phyloP scores from a whole-genome alignment of 1,284 basidiomycete genomes.

The Ceratobasidium theobromae region DNA sequence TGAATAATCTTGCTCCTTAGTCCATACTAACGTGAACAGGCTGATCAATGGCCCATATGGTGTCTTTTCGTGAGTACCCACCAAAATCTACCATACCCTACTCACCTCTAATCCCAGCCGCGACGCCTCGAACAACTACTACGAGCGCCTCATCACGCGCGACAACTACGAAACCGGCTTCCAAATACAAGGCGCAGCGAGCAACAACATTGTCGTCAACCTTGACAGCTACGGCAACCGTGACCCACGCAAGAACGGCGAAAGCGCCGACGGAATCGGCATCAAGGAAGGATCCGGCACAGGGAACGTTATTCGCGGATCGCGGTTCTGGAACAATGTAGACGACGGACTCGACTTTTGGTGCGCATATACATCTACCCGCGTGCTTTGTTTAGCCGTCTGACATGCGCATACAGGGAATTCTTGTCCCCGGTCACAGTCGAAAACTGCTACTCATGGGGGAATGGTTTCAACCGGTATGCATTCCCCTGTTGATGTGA shows the following conservation, averaged over 20 bases:
- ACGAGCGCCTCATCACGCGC: constrained; percentile 32
- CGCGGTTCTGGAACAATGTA: constrained; percentile 35
- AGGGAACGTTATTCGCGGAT: constrained; percentile 35
- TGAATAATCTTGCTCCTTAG: neutral
- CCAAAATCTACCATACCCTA: neutral
- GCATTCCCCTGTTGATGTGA: neutral
- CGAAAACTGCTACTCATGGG: constrained; percentile 36
- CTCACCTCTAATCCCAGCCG: neutral
- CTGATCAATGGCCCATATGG: constrained; percentile 35
- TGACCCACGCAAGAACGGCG: constrained; percentile 36
- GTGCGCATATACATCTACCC: neutral
- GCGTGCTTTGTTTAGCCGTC: neutral
- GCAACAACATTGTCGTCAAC: constrained; percentile 35
- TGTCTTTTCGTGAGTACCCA: constrained; percentile 26
- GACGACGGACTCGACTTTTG: constrained; percentile 37
- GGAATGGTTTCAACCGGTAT: constrained; percentile 36
- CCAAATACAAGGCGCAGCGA: constrained; percentile 32
- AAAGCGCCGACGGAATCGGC: constrained; percentile 35
- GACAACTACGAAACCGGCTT: constrained; percentile 36
- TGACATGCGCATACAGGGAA: constrained; percentile 1
- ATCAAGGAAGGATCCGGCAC: constrained; percentile 36
- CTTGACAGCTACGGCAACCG: constrained; percentile 35
- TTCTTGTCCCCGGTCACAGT: constrained; percentile 35
- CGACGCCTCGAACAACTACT: constrained; percentile 35
- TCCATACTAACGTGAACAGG: neutral